Percentiles rank a stretch among this genome's conserved stretches.
Conservation (phyloP, 352 stramenopile genomes). For the Phytopythium helicoides region DNA sequence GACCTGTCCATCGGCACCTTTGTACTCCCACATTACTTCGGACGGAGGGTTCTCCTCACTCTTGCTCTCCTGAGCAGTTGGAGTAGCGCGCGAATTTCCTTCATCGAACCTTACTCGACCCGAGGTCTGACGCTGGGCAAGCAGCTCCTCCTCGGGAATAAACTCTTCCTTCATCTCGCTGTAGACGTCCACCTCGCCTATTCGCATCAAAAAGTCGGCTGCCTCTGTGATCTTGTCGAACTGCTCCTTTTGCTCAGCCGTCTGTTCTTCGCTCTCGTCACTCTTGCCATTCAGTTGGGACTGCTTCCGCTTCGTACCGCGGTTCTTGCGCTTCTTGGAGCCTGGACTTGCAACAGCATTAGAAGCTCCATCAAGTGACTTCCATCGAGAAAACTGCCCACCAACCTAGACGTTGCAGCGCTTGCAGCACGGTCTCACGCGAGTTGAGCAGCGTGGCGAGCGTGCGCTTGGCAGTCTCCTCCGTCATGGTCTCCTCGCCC, state of each 20-base stretch:
- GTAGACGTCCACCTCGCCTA: conserved; percentile 79
- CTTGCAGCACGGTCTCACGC: conserved; percentile 76
- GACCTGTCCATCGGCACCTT: conserved; percentile 61
- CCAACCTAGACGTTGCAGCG: conserved; percentile 62
- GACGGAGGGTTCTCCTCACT: conserved; percentile 34
- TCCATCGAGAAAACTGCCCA: background rate
- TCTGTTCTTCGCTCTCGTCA: conserved; percentile 31
- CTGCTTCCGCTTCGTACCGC: conserved; percentile 60
- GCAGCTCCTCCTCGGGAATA: conserved; percentile 51
- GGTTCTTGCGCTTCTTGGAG: conserved; percentile 47
- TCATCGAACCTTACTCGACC: conserved; percentile 27
- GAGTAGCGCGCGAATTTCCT: background rate
- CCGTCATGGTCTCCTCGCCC: conserved; percentile 52
- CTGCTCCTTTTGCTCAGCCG: conserved; percentile 67
- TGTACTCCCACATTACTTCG: conserved; percentile 81
- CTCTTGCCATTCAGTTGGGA: conserved; percentile 18
- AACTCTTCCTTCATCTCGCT: conserved; percentile 83
- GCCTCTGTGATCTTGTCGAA: conserved; percentile 82
- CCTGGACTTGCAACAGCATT: conserved; percentile 14
- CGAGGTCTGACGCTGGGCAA: conserved; percentile 42
- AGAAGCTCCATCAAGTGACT: background rate
- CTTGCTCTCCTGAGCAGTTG: conserved; percentile 34
- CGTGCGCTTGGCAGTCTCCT: conserved; percentile 47
- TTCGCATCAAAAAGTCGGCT: conserved; percentile 75
- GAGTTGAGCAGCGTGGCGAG: conserved; percentile 55